Conservation (phyloP, 2,329 filamentous ascomycete genomes). For the Zymoseptoria tritici region DNA sequence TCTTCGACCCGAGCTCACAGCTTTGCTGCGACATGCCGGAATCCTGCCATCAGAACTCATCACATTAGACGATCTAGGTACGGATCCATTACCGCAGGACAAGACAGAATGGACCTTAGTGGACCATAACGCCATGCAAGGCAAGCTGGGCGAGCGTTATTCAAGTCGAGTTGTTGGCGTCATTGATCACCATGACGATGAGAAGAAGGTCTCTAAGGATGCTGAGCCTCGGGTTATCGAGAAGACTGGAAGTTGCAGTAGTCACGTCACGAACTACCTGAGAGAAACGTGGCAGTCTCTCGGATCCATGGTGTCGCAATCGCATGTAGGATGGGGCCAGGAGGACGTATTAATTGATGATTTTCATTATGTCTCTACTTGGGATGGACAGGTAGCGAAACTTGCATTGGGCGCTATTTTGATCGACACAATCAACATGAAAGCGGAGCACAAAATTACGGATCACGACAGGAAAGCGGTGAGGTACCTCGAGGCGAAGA, state of each 20-base stretch:
- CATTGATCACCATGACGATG: slow-evolving; percentile 75
- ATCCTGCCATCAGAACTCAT: slow-evolving; percentile 56
- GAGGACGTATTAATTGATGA: slow-evolving; percentile 32
- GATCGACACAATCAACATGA: slow-evolving; percentile 63
- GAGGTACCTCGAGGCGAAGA: slow-evolving; percentile 51
- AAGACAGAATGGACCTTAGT: slow-evolving; percentile 66
- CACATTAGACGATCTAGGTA: slow-evolving; percentile 52
- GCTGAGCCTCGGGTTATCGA: slow-evolving; percentile 54
- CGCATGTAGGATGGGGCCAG: slow-evolving; percentile 36
- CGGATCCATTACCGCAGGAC: slow-evolving; percentile 38
- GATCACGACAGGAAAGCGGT: slow-evolving; percentile 53
- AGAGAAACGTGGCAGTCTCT: slow-evolving; percentile 50
- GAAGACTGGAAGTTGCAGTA: slow-evolving; percentile 65
- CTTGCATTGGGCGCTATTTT: slow-evolving; percentile 64
- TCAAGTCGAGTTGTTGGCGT: slow-evolving; percentile 52
- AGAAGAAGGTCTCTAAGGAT: slow-evolving; percentile 46
- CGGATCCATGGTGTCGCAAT: slow-evolving; percentile 22
- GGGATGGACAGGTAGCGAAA: slow-evolving; percentile 55
- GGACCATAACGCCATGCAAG: slow-evolving; percentile 70
- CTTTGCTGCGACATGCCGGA: slow-evolving; percentile 55
- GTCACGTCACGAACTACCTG: slow-evolving; percentile 57
- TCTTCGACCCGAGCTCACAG: slow-evolving; percentile 65
- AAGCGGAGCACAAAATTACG: slow-evolving; percentile 54
- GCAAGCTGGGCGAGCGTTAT: slow-evolving; percentile 50
- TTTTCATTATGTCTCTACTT: slow-evolving; percentile 31